Base-by-base conservation (phyloP, 108 stramenopile genomes). In the Cylindrotheca closterium region DNA sequence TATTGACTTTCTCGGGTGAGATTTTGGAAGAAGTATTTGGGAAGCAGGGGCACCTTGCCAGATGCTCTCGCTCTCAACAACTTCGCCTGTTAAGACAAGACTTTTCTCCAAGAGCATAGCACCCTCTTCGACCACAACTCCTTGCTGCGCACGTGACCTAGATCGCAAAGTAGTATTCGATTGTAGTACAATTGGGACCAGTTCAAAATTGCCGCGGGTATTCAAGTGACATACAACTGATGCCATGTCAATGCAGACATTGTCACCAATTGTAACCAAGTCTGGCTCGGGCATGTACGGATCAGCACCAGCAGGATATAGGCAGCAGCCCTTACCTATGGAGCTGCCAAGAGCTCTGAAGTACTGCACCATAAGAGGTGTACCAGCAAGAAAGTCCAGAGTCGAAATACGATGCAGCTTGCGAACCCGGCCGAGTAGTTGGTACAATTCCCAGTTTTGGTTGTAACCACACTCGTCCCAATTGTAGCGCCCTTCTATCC, bases 21-120 rank as follows among this genome's bases (percentile, higher is more conserved):
- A n/a, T n/a, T n/a, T n/a, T n/a, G n/a, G n/a, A n/a, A n/a, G 33
- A 28, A 59, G 52, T 4, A 66, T 37, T 63, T 55, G 30, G 15
- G 55, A 61, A 5, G 82, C 79, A 21, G 86, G 86, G 33, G 80
- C 74, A n/a, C 86, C 86, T 55, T 81, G 80, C 82, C 85, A 87
- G 17, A 83, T 79, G 42, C 70, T 79, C 49, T 74, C 60, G 1
- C 70, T 66, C 23, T 87, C 86, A 19, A 83, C 59, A 18, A 79
- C 74, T 57, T 87, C 86, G 12, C 86, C 86, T 0, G 86, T 81
- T 47, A 87, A 28, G 3, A 63, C 80, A 55, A 87, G 69, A 42
- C 70, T 79, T 58, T 87, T 79, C 61, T 87, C 86, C 62, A 84
- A 57, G 28, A 87, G 27, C 68, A 79, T 79, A 2, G 75, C 60